Evolutionary conservation across 345 rosid genomes (phyloP).

Genomic region (Conringia planisiliqua): DNA sequence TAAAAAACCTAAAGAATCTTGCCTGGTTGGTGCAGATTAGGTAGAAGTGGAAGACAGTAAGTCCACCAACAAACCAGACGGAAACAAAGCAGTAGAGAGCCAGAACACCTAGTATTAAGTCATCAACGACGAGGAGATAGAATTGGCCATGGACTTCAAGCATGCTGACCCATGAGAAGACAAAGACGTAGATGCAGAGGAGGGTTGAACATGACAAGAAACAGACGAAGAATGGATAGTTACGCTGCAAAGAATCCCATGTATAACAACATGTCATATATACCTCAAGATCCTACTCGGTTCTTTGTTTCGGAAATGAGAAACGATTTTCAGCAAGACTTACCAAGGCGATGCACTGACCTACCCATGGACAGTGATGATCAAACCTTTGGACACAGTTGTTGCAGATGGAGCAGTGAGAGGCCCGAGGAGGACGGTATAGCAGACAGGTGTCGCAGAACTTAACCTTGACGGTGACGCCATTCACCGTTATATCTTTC

Average conservation of each 20-base stretch:
- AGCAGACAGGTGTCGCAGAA: slow-evolving; percentile 80
- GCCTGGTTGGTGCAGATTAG: slow-evolving; percentile 76
- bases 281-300: neutral
- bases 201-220: slow-evolving; percentile 62
- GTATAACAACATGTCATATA: neutral
- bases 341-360: slow-evolving; percentile 90
- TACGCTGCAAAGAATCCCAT: slow-evolving; percentile 53
- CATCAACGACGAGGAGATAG: slow-evolving; percentile 37
- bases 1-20: neutral
- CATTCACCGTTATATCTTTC: slow-evolving; percentile 54
- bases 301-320: neutral
- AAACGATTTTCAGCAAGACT: slow-evolving; percentile 27
- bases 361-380: slow-evolving; percentile 99
- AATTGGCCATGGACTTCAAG: slow-evolving; percentile 42
- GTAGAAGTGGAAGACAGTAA: slow-evolving; percentile 64
- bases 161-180: slow-evolving; percentile 59
- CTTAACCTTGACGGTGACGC: slow-evolving; percentile 61
- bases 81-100: slow-evolving; percentile 55
- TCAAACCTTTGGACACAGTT: slow-evolving; percentile 91
- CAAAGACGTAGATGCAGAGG: slow-evolving; percentile 61
- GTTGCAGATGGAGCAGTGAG: slow-evolving; percentile 92
- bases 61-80: slow-evolving; percentile 82
- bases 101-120: slow-evolving; percentile 43
- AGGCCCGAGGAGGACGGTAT: slow-evolving; percentile 85
- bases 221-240: slow-evolving; percentile 67